Evolutionary conservation across 108 stramenopile genomes (phyloP).

Genomic region (Nannochloropsis gaditana): DNA sequence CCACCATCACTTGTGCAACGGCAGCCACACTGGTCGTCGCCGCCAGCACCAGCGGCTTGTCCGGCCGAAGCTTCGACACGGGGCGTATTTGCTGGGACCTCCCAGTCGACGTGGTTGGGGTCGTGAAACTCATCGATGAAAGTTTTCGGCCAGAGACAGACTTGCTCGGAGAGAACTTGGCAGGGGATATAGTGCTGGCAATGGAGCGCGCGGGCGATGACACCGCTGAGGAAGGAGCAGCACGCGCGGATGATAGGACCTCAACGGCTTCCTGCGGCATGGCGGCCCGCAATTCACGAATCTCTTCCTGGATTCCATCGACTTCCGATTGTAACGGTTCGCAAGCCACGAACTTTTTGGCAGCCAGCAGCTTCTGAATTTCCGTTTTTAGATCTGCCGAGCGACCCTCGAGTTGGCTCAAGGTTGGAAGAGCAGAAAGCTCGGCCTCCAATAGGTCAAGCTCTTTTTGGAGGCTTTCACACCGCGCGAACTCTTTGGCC

Average conservation of each 20-base stretch:
- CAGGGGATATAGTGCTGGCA: background rate
- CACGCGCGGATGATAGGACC: background rate
- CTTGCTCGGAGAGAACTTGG: background rate
- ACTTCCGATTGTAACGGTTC: background rate
- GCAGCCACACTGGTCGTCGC: constrained; percentile 13
- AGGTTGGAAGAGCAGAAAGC: constrained; percentile 23
- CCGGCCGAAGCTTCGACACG: constrained; percentile 30
- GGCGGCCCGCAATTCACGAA: background rate
- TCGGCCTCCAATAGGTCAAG: constrained; percentile 26
- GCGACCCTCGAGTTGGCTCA: background rate
- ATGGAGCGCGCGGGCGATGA: background rate
- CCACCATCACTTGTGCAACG: constrained; percentile 22
- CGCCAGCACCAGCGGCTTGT: constrained; percentile 26
- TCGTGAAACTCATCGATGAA: background rate
- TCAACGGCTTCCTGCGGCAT: background rate
- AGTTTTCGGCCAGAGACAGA: background rate
- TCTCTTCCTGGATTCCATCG: background rate
- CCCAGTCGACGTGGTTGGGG: background rate
- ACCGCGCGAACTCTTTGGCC: constrained; percentile 23
- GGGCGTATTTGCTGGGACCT: constrained; percentile 16
- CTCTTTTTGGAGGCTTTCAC: constrained; percentile 21
- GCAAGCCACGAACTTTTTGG: background rate
- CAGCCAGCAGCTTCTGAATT: background rate
- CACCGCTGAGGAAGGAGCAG: background rate
- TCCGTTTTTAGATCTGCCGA: background rate